phyloP scores from a whole-genome alignment of 2,329 filamentous ascomycete species.

The Paramyrothecium roridum region DNA sequence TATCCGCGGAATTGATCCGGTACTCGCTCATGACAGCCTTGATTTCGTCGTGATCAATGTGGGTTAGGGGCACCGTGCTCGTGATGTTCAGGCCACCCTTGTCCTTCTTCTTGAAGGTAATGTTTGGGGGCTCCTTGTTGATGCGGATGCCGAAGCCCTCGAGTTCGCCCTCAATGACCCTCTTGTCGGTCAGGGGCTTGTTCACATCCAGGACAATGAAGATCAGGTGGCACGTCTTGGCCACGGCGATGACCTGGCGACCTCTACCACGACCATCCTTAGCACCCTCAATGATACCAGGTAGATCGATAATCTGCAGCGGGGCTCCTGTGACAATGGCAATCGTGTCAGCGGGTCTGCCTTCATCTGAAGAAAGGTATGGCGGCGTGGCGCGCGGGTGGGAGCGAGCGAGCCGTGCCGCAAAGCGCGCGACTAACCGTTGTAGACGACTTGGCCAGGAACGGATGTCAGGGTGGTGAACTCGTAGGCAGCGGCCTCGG shows the following conservation, averaged over 20 bases:
- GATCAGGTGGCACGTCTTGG: conserved; percentile 97
- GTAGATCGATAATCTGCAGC: conserved; percentile 96
- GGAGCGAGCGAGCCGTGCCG: neutral
- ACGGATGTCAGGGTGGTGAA: conserved; percentile 98
- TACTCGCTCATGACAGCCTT: conserved; percentile 98
- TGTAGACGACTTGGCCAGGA: conserved; percentile 92
- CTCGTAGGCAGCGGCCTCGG: conserved; percentile 94
- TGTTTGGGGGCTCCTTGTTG: conserved; percentile 96
- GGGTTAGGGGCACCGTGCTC: conserved; percentile 85
- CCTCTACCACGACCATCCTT: conserved; percentile 98
- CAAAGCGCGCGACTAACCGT: conserved; percentile 49
- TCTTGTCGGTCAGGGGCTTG: conserved; percentile 95
- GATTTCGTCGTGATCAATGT: conserved; percentile 96
- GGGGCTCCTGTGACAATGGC: conserved; percentile 61
- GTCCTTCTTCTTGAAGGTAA: conserved; percentile 99
- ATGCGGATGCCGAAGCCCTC: conserved; percentile 97
- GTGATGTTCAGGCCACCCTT: conserved; percentile 96
- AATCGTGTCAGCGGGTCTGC: conserved; percentile 3
- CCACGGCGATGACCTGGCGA: conserved; percentile 96
- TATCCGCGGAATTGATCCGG: conserved; percentile 92
- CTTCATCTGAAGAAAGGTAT: neutral
- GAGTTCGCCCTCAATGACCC: conserved; percentile 89
- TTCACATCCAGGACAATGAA: conserved; percentile 99
- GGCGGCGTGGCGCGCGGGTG: neutral
- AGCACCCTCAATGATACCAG: conserved; percentile 97